These are phyloP conservation scores for Kazachstania sp. DNA, from an alignment of 1,139 yeast species.

Conservation along the genomic window DNA sequence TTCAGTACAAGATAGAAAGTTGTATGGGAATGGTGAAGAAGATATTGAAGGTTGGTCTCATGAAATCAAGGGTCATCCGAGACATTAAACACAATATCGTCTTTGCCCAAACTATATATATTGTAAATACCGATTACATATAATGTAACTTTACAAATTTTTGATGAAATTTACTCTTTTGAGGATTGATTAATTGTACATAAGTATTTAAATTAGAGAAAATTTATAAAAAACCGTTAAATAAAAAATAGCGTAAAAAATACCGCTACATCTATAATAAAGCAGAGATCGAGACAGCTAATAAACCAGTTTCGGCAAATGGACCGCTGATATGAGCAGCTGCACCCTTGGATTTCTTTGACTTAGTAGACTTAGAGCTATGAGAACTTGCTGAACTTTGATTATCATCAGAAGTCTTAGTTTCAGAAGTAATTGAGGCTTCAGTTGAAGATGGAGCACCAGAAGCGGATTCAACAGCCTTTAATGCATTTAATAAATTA, in stretches of 20 bases:
- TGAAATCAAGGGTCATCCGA: conserved; percentile 26
- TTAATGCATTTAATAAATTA: conserved; percentile 36
- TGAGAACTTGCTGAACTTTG: conserved; percentile 6
- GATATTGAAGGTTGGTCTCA: conserved; percentile 58
- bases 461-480: conserved; percentile 28
- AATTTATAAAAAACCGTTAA: not conserved
- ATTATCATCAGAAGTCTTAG: conserved; percentile 2
- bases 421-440: conserved; percentile 6
- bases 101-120: not conserved
- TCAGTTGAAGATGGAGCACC: conserved; percentile 22
- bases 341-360: conserved; percentile 13
- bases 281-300: conserved; percentile 11
- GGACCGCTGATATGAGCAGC: conserved; percentile 11
- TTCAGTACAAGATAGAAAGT: conserved; percentile 38
- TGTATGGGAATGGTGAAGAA: conserved; percentile 47
- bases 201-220: not conserved
- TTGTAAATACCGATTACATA: too few relatives aligned
- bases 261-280: conserved; percentile 9
- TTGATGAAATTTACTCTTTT: too few relatives aligned
- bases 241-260: too few relatives aligned
- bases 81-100: conserved; percentile 13
- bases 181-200: too few relatives aligned
- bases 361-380: conserved; percentile 3
- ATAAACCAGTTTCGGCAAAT: conserved; percentile 10
- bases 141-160: too few relatives aligned